Base-by-base conservation (phyloP, 2,329 filamentous ascomycete genomes). In the Didymella arachidicola region DNA sequence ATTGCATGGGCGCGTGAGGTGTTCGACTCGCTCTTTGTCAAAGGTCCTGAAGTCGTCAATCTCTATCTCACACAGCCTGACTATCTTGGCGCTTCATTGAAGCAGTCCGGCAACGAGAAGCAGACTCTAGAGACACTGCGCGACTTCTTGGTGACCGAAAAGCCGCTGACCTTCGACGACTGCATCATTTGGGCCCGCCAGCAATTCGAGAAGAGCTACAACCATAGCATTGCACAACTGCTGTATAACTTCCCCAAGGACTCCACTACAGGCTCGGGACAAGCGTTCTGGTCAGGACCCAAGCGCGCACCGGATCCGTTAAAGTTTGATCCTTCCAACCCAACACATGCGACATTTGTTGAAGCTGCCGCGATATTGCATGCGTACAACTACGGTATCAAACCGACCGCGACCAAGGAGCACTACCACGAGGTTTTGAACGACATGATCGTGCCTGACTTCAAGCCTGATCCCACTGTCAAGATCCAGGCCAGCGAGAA, bases 181-280 rank as follows among this genome's bases (percentile, higher is more conserved):
- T 99, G 95, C 75, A 93, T 99, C 70, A 88, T 92, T 66, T 99
- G 95, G 95, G 95, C 92, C 25, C 91, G 95, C 46, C 86, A 91
- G 73, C 86, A 97, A 68, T 99, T 99, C 64, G 95, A 99, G 83
- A 92, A 91, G 77, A 92, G 97, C 79, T 99, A 95, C 80, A 93
- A 96, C 81, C 97, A 99, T 75, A 91, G 92, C 50, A 97, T 99
- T 61, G 91, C 95, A 75, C 95, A 99, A 78, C 83, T 99, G 51
- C 83, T 99, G 32, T 96, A 91, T 83, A 98, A 97, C 81, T 99
- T 99, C 82, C 95, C 95, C 61, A 96, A 96, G 79, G 94, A 98
- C 75, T 90, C 93, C 0, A 87, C 85, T 54, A 97, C 95, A 1
- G 96, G 93, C 2, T 90, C 86, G 36, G 95, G 95, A 30, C 91